A percentile compares a stretch with the other conserved stretches of the same genome.
Conservation (phyloP, 169 alveolate genomes). For the Cryptosporidium felis region DNA sequence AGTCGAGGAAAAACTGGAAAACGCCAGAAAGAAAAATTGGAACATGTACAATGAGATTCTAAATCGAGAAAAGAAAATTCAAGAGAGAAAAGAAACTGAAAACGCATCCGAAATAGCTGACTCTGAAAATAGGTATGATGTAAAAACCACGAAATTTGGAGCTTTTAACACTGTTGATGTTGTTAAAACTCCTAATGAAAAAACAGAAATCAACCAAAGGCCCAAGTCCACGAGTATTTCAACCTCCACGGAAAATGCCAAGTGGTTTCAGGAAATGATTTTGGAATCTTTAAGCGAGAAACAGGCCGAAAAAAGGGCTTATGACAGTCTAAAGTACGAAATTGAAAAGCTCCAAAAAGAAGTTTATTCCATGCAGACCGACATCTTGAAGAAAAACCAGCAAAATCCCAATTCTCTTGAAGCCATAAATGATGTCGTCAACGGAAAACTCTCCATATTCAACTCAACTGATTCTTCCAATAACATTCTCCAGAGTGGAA, state of each 20-base stretch:
- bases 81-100: neutral
- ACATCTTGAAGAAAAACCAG: neutral
- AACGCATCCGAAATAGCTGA: neutral
- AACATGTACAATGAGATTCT: conserved; percentile 57
- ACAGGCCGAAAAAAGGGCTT: conserved; percentile 27
- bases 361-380: conserved; percentile 63
- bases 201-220: neutral
- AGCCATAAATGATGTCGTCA: neutral
- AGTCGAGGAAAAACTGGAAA: conserved; percentile 55
- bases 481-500: neutral
- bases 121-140: no score
- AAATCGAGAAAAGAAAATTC: conserved; percentile 12
- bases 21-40: conserved; percentile 39
- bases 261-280: conserved; percentile 16
- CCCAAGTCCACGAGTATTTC: conserved; percentile 49
- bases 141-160: conserved; percentile 34
- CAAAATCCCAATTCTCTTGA: neutral
- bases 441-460: neutral
- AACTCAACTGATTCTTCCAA: neutral
- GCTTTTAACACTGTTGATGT: conserved; percentile 57
- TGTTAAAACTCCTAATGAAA: neutral
- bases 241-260: conserved; percentile 2
- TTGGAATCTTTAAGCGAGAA: conserved; percentile 40
- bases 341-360: conserved; percentile 64
- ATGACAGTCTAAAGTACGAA: conserved; percentile 39